Conservation (phyloP, 306 rosid genomes). For the Fragaria vesca region DNA sequence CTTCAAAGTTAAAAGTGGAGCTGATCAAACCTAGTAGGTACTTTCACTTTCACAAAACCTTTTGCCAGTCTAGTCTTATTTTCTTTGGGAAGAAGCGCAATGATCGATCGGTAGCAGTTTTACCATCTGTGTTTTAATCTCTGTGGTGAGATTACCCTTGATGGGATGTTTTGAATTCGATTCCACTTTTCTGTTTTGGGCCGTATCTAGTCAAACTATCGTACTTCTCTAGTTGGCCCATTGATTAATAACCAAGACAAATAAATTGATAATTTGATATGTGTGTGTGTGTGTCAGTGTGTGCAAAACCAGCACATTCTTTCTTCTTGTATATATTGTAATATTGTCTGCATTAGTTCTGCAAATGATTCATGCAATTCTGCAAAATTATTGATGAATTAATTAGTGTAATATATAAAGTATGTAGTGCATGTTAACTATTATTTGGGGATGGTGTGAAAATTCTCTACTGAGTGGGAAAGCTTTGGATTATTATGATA, state of each 20-base stretch:
- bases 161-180: slow-evolving; percentile 7
- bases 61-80: slow-evolving; percentile 17
- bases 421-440: neutral
- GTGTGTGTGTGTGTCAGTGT: neutral
- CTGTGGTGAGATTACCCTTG: slow-evolving; percentile 16
- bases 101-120: slow-evolving; percentile 33
- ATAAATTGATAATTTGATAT: neutral
- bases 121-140: neutral
- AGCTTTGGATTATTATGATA: neutral
- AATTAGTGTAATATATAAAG: neutral
- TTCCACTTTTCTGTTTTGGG: slow-evolving; percentile 9
- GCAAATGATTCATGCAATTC: neutral
- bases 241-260: neutral
- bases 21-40: slow-evolving; percentile 23
- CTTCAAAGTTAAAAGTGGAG: slow-evolving; percentile 4
- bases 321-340: neutral
- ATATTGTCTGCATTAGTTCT: neutral
- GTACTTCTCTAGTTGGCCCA: slow-evolving; percentile 15
- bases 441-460: neutral
- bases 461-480: neutral
- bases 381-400: neutral
- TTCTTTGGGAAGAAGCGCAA: slow-evolving; percentile 32
- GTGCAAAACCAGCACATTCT: neutral
- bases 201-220: slow-evolving; percentile 5
- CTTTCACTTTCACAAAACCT: slow-evolving; percentile 21